Base-by-base conservation (phyloP, 768 basidiomycete genomes). In the Tylopilus cervinicoccineus region DNA sequence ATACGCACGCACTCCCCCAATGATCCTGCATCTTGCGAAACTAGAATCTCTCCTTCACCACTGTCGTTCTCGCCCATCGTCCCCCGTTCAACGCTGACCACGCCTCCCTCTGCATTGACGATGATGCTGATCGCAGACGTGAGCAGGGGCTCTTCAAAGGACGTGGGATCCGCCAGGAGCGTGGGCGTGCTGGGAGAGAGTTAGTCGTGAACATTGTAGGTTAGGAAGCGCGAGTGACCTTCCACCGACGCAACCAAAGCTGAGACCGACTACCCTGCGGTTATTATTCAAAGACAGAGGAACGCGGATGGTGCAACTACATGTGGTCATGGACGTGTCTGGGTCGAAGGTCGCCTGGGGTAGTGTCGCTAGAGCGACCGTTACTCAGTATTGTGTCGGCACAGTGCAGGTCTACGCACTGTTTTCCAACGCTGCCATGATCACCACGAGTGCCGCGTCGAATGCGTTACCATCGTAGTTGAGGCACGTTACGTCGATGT, bases 381-480 rank as follows among this genome's bases (percentile, higher is more conserved):
- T 19, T 4, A 9, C 6, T 51, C 4, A 45, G 14, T 14, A 6
- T 4, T 2, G 16, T 14, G 31, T 1, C 22, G 13, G 37, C 14
- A 24, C 70, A 13, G 86, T 84, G 43, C 52, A n/a, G 5, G 26
- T 2, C 12, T 29, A 72, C 88, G 41, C 57, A 95, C 93, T 87
- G 52, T 93, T 91, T 64, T 74, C 78, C 37, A 98, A 71, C 6
- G 95, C 93, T 9, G 87, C 83, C 41, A 93, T 80, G 75, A 94
- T 88, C 0, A 92, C 91, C 19, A 97, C 64, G 10, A 97, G 74
- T 0, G 90, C 78, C 1, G 96, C 92, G 55, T 99, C 96, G 50
- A 94, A 92, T 1, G 78, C 87, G 61, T 97, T 98, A 6, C 96
- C 96, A 64, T 98, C 94, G 62, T 95, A 96, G 70, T 96, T 98